phyloP scores from a whole-genome alignment of 805 yeast species.

The Barnettozyma pratensis region DNA sequence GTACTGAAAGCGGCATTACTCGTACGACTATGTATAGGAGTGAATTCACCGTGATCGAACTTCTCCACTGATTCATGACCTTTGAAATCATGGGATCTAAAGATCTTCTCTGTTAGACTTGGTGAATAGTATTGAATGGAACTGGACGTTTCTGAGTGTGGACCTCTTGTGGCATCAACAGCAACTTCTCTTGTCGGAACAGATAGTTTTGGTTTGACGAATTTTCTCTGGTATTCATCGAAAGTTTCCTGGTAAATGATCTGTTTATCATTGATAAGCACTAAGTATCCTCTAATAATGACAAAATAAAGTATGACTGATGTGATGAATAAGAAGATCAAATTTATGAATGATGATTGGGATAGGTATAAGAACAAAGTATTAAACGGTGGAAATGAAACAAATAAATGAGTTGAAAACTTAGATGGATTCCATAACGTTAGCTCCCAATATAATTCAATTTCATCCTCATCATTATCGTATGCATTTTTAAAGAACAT shows the following conservation, averaged over 20 bases:
- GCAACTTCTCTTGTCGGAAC: slow-evolving; percentile 52
- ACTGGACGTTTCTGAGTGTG: slow-evolving; percentile 15
- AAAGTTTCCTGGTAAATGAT: slow-evolving; percentile 54
- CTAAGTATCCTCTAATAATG: slow-evolving; percentile 39
- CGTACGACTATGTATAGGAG: slow-evolving; percentile 17
- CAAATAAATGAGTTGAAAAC: slow-evolving; percentile 46
- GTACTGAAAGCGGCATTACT: slow-evolving; percentile 7
- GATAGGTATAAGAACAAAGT: slow-evolving; percentile 36
- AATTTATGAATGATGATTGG: slow-evolving; percentile 33
- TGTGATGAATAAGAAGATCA: slow-evolving; percentile 32
- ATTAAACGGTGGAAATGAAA: slow-evolving; percentile 56
- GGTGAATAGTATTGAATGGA: slow-evolving; percentile 28
- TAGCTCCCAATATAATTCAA: slow-evolving; percentile 45
- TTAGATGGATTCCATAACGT: slow-evolving; percentile 64
- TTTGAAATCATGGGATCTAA: slow-evolving; percentile 43
- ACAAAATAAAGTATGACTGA: slow-evolving; percentile 35
- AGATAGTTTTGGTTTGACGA: slow-evolving; percentile 52
- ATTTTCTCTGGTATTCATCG: slow-evolving; percentile 58
- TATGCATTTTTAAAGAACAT: background rate
- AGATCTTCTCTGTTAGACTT: slow-evolving; percentile 32
- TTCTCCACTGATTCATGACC: slow-evolving; percentile 28
- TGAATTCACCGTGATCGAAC: slow-evolving; percentile 28
- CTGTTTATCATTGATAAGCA: slow-evolving; percentile 51
- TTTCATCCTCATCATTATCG: slow-evolving; percentile 10
- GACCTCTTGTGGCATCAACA: slow-evolving; percentile 48